These are phyloP conservation scores for Exophiala aquamarina DNA, from an alignment of 2,329 filamentous ascomycete species.

Conservation along the genomic window DNA sequence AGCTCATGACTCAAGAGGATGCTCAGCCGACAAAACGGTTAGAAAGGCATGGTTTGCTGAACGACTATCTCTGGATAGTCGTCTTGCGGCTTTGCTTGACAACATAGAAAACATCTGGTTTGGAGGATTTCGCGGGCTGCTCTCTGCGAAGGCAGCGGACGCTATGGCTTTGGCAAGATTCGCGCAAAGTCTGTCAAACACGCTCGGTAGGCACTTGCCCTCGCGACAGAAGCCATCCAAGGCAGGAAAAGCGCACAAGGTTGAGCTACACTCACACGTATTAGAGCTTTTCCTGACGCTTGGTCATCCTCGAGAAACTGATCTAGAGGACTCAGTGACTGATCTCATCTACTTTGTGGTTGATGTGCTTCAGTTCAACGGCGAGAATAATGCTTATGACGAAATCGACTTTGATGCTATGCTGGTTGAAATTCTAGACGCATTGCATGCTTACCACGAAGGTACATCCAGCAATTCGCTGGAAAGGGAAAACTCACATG, in stretches of 20 bases:
- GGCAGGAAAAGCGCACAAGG: constrained; percentile 52
- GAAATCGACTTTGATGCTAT: constrained; percentile 95
- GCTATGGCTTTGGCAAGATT: constrained; percentile 70
- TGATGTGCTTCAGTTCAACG: constrained; percentile 94
- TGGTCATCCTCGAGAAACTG: constrained; percentile 68
- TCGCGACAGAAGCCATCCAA: constrained; percentile 65
- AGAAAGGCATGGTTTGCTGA: constrained; percentile 88
- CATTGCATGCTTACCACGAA: constrained; percentile 74
- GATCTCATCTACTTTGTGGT: constrained; percentile 95
- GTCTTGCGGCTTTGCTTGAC: constrained; percentile 73
- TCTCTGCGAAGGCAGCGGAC: constrained; percentile 69
- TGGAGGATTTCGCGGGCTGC: constrained; percentile 91
- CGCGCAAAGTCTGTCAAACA: constrained; percentile 71
- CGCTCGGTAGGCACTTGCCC: constrained; percentile 81
- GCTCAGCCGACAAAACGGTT: constrained; percentile 55
- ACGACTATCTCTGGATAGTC: constrained; percentile 74
- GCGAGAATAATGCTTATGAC: constrained; percentile 93
- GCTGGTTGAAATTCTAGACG: constrained; percentile 83
- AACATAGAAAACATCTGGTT: constrained; percentile 94
- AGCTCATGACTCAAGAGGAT: constrained; percentile 70
- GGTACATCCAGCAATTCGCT: constrained; percentile 36
- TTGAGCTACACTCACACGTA: constrained; percentile 65
- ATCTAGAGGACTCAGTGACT: constrained; percentile 85
- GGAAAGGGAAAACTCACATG: constrained; percentile 55
- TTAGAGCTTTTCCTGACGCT: constrained; percentile 87